Evolutionary conservation across 169 alveolate species (phyloP).

Genomic region (Cardiosporidium cionae): DNA sequence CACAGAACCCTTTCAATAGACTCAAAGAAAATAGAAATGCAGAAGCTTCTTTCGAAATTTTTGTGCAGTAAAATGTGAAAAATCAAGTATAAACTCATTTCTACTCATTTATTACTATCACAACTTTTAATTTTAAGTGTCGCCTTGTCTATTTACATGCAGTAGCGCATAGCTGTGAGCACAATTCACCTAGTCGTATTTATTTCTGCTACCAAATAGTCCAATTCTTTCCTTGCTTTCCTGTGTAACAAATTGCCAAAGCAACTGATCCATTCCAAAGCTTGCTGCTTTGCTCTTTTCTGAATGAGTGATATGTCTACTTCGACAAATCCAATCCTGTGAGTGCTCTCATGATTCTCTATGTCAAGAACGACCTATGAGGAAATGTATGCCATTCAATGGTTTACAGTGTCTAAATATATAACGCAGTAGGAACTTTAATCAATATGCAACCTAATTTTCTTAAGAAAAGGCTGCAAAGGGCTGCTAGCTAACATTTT

Average conservation of each 20-base stretch:
- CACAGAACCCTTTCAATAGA: too few relatives aligned
- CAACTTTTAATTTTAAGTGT: not conserved
- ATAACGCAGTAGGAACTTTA: not conserved
- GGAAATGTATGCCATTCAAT: not conserved
- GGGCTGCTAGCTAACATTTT: slow-evolving; percentile 3
- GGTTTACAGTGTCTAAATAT: not conserved
- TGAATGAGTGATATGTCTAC: slow-evolving; percentile 46
- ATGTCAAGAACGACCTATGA: slow-evolving; percentile 30
- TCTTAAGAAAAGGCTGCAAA: not conserved
- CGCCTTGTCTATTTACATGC: not conserved
- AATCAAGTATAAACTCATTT: not conserved
- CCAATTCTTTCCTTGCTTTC: slow-evolving; percentile 30
- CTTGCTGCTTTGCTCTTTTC: slow-evolving; percentile 42
- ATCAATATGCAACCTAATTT: not conserved
- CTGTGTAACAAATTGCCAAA: slow-evolving; percentile 40
- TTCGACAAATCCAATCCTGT: slow-evolving; percentile 45
- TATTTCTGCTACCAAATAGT: not conserved
- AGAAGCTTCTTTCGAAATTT: not conserved
- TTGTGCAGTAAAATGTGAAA: not conserved
- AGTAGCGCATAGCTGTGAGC: not conserved
- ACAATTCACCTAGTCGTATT: slow-evolving; percentile 13
- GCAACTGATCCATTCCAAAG: slow-evolving; percentile 41
- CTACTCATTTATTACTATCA: not conserved
- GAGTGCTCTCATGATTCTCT: slow-evolving; percentile 4
- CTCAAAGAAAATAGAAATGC: not conserved